A percentile compares a stretch with the other conserved stretches of the same genome.
Evolutionary conservation across 2,329 filamentous ascomycete genomes (phyloP).

Genomic region (Albifimbria verrucaria): DNA sequence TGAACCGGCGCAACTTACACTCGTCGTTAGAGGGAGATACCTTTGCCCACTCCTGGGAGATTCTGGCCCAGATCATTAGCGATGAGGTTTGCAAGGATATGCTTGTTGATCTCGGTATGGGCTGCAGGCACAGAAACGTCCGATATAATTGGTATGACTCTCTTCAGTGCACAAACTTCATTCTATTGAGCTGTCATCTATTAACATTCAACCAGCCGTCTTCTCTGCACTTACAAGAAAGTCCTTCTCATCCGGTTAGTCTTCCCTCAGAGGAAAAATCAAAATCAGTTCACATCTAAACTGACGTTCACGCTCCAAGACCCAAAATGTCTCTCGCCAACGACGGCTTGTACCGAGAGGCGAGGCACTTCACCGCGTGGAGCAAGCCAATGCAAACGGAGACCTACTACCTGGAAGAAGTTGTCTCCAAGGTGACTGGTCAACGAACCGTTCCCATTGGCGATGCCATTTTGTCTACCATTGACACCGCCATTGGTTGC

Average conservation of each 20-base stretch:
- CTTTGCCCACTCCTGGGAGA: constrained; percentile 28
- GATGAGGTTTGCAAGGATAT: constrained; percentile 33
- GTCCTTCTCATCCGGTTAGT: too few species aligned
- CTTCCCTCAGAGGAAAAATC: too few species aligned
- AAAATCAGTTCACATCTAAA: too few species aligned
- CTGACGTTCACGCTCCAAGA: too few species aligned
- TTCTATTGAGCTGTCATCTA: background rate
- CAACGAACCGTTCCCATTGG: constrained; percentile 34
- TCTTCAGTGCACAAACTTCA: constrained; percentile 68
- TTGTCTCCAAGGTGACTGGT: constrained; percentile 27
- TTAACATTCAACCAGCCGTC: constrained; percentile 9
- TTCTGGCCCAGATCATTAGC: constrained; percentile 27
- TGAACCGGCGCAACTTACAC: constrained; percentile 51
- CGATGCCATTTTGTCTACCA: constrained; percentile 32
- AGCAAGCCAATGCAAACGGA: constrained; percentile 26
- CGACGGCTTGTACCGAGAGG: constrained; percentile 32
- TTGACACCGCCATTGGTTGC: constrained; percentile 29
- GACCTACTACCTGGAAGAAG: constrained; percentile 28
- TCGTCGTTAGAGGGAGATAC: constrained; percentile 54
- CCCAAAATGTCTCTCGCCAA: constrained; percentile 29
- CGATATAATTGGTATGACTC: constrained; percentile 54
- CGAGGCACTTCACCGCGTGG: constrained; percentile 36
- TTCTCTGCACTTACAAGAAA: constrained; percentile 8
- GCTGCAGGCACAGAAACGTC: constrained; percentile 39
- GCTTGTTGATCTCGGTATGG: constrained; percentile 30